phyloP scores from a whole-genome alignment of 1,284 basidiomycete species.

The Peniophora sp. region DNA sequence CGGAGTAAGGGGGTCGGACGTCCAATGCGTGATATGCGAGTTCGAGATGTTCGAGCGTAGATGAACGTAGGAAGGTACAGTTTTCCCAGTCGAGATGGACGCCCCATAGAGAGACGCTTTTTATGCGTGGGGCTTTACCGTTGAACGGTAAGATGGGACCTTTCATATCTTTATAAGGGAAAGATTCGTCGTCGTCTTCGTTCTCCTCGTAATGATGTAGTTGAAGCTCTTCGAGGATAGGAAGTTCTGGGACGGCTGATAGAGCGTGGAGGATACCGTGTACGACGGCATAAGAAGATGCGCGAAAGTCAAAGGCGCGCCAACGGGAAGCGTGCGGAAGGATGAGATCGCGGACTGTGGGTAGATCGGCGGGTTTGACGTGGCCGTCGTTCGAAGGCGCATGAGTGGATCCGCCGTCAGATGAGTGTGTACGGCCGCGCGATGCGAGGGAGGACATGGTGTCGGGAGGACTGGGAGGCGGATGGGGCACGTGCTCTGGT shows the following conservation, averaged over 20 bases:
- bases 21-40: constrained; percentile 50
- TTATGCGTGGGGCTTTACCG: constrained; percentile 45
- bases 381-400: background rate
- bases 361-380: constrained; percentile 20
- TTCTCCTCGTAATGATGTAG: constrained; percentile 36
- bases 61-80: constrained; percentile 26
- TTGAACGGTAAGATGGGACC: constrained; percentile 39
- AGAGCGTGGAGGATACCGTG: constrained; percentile 33
- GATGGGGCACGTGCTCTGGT: background rate
- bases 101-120: constrained; percentile 45
- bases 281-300: constrained; percentile 37
- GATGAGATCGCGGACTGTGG: constrained; percentile 38
- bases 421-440: background rate
- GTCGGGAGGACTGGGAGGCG: constrained; percentile 4
- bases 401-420: constrained; percentile 3
- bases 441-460: constrained; percentile 9
- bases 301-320: constrained; percentile 38
- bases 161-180: constrained; percentile 22
- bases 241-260: constrained; percentile 33
- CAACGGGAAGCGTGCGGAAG: constrained; percentile 44
- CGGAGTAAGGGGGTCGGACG: constrained; percentile 44
- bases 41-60: constrained; percentile 38
- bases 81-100: constrained; percentile 56
- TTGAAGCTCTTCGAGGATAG: constrained; percentile 39
- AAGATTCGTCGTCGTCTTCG: constrained; percentile 32